phyloP scores from a whole-genome alignment of 2,329 filamentous ascomycete species.

The Trichoderma lentiforme region DNA sequence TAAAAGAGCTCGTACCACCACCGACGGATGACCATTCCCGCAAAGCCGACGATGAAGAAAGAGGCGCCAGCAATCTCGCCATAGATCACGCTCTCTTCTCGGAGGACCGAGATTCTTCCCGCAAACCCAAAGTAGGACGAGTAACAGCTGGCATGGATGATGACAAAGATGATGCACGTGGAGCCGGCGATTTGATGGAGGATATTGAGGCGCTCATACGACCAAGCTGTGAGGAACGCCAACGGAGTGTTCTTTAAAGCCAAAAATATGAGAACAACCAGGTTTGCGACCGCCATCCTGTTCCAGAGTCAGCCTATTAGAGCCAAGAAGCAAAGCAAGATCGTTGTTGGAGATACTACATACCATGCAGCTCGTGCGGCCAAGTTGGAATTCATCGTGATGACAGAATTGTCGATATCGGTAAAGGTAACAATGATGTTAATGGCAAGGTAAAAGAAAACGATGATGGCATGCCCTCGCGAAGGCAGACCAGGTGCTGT shows the following conservation, averaged over 20 bases:
- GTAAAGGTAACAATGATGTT: constrained; percentile 35
- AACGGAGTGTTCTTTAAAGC: constrained; percentile 58
- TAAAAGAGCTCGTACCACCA: constrained; percentile 57
- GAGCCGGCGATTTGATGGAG: constrained; percentile 54
- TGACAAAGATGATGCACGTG: constrained; percentile 42
- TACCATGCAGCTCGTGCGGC: constrained; percentile 40
- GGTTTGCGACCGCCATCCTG: constrained; percentile 44
- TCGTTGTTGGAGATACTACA: constrained; percentile 15
- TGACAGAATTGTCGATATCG: constrained; percentile 31
- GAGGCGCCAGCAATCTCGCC: constrained; percentile 48
- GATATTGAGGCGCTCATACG: constrained; percentile 57
- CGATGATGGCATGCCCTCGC: constrained; percentile 31
- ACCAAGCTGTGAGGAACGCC: constrained; percentile 50
- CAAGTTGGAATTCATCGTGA: constrained; percentile 33
- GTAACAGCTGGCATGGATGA: constrained; percentile 47
- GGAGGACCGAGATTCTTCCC: constrained; percentile 31
- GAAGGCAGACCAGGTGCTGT: constrained; percentile 31
- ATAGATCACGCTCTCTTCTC: constrained; percentile 40
- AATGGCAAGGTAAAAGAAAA: constrained; percentile 31
- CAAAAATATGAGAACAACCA: constrained; percentile 51
- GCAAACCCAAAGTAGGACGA: constrained; percentile 37
- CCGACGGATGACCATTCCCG: constrained; percentile 42
- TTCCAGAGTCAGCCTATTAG: neutral
- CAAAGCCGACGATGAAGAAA: constrained; percentile 43
- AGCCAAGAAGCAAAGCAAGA: neutral